A percentile compares a stretch with the other conserved stretches of the same genome.
phyloP scores from a whole-genome alignment of 441 rosid species.

The Corymbia citriodora region DNA sequence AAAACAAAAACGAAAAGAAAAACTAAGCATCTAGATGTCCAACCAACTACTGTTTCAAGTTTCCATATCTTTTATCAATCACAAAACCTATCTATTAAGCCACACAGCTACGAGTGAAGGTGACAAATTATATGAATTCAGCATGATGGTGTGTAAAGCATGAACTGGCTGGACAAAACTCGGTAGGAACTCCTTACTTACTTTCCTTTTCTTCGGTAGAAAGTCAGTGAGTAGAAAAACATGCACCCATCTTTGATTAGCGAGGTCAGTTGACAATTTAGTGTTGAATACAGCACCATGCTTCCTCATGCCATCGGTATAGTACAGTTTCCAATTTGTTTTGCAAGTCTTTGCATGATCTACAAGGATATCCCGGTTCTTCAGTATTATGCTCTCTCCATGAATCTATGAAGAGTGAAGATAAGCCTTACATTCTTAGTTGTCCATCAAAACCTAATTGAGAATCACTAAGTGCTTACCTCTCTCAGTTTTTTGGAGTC shows the following conservation, averaged over 20 bases:
- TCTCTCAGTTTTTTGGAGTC: background rate
- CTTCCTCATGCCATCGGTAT: background rate
- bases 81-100: background rate
- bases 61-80: background rate
- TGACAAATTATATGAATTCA: background rate
- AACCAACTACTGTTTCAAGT: too few relatives aligned
- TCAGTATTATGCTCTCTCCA: background rate
- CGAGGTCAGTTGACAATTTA: background rate
- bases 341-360: background rate
- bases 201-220: background rate
- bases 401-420: background rate
- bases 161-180: background rate
- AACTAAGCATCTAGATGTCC: background rate
- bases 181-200: background rate
- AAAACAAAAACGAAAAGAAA: too few relatives aligned
- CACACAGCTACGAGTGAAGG: background rate
- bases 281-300: background rate
- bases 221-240: background rate
- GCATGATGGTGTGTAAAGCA: background rate
- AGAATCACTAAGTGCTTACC: background rate
- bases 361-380: background rate
- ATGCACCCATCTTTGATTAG: background rate
- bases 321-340: background rate
- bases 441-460: background rate
- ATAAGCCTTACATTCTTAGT: background rate